Evolutionary conservation across 768 basidiomycete species (phyloP), one percentile per base, ranked within the genome.

Genomic region (Fomitopsis serialis): DNA sequence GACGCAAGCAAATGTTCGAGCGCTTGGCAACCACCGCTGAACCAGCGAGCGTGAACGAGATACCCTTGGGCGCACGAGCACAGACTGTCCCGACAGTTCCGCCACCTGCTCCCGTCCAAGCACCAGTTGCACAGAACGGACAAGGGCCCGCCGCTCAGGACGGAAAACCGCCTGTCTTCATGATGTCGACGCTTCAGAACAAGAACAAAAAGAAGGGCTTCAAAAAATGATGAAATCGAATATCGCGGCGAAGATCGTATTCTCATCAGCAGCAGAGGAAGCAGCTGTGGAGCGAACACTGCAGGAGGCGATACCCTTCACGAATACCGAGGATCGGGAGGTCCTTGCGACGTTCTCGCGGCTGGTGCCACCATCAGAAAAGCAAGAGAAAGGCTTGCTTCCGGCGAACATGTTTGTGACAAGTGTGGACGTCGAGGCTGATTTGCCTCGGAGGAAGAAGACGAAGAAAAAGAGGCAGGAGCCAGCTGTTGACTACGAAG

Each of bases 151-250:
- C 55, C 42, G 22, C 27, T 25, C 40, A n/a, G 45, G 50, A 13
- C 45, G 11, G 52, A 57, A 60, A 53, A 53, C 63, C 42, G 55
- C 74, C 43, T 63, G 54, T 56, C 22, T 52, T 65, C 47, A 78
- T 66, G 56, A 69, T 82, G 79, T 71, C 78, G 40, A 79, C 79
- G 0, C 67, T 88, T 21, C 74, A 79, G 42, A 89, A 87, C 65
- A 89, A 87, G 67, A 89, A 88, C 67, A 90, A 89, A 66, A 80
- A 78, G 43, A 84, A 79, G 53, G 82, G 81, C 19, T 88, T 85
- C 67, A 82, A 77, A 59, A 71, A 78, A 69, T 78, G 7, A 73
- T 84, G 66, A 58, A 67, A 45, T 68, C 36, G 63, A 74, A 49
- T 48, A 74, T 66, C 57, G 75, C 66, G 32, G 62, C 69, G 36